Conservation (phyloP, 257 asterid genomes). For the Handroanthus guayacan region DNA sequence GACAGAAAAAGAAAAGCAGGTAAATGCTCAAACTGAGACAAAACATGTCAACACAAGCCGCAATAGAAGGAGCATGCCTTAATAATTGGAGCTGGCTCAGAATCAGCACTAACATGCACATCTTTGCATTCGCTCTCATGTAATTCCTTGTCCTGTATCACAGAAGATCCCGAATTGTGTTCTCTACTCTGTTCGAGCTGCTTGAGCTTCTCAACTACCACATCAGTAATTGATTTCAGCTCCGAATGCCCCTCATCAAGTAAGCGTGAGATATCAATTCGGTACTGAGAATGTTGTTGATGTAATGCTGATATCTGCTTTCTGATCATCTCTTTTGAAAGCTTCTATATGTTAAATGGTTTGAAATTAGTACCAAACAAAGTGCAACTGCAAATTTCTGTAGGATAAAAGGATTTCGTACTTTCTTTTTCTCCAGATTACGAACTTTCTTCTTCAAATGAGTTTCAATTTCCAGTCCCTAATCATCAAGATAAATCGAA, state of each 20-base stretch:
- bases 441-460: slow-evolving; percentile 80
- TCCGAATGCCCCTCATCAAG: slow-evolving; percentile 81
- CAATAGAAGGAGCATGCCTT: slow-evolving; percentile 54
- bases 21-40: background rate
- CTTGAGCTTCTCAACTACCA: slow-evolving; percentile 68
- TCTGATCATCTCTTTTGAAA: slow-evolving; percentile 62
- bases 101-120: slow-evolving; percentile 70
- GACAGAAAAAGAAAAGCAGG: background rate
- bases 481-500: slow-evolving; percentile 36
- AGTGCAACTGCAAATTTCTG: slow-evolving; percentile 15
- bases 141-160: slow-evolving; percentile 47
- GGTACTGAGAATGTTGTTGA: slow-evolving; percentile 59
- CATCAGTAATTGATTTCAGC: slow-evolving; percentile 57
- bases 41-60: slow-evolving; percentile 4
- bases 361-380: slow-evolving; percentile 35
- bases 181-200: slow-evolving; percentile 55
- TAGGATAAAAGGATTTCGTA: slow-evolving; percentile 44
- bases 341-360: slow-evolving; percentile 49
- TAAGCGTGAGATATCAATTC: slow-evolving; percentile 52
- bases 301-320: slow-evolving; percentile 61
- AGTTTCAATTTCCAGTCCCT: slow-evolving; percentile 93
- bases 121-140: slow-evolving; percentile 71
- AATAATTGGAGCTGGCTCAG: slow-evolving; percentile 44
- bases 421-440: slow-evolving; percentile 71
- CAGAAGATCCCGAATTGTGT: slow-evolving; percentile 45